Evolutionary conservation across 2,329 filamentous ascomycete genomes (phyloP).

Genomic region (Fusarium heterosporum): DNA sequence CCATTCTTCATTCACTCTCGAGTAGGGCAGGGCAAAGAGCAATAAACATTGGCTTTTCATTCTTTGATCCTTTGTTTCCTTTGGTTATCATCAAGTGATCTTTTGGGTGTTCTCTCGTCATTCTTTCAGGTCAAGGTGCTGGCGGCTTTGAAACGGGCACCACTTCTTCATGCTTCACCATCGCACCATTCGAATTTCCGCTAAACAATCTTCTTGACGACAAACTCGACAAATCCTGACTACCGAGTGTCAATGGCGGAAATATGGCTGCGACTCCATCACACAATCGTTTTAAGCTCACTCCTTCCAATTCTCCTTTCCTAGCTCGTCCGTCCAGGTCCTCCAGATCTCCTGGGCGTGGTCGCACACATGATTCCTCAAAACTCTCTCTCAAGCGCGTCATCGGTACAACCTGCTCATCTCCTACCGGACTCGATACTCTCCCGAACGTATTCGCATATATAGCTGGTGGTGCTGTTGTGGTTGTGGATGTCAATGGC

Average conservation of each 20-base stretch:
- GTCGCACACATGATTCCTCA: conserved; percentile 64
- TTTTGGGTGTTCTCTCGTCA: conserved; percentile 1
- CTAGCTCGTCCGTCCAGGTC: conserved; percentile 69
- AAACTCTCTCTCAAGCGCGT: conserved; percentile 83
- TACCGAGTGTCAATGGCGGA: conserved; percentile 61
- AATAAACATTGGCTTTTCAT: conserved; percentile 17
- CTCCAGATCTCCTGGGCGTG: conserved; percentile 71
- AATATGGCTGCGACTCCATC: conserved; percentile 69
- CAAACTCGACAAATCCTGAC: conserved; percentile 23
- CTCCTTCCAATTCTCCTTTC: conserved; percentile 82
- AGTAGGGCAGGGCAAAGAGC: not conserved
- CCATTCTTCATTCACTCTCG: conserved; percentile 11
- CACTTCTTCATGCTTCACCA: conserved; percentile 29
- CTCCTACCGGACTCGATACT: conserved; percentile 87
- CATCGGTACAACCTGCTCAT: conserved; percentile 88
- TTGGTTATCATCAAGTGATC: conserved; percentile 1
- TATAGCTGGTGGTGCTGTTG: conserved; percentile 92
- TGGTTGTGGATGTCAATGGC: conserved; percentile 83
- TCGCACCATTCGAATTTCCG: conserved; percentile 15
- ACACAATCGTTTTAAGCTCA: conserved; percentile 73
- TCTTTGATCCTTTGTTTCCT: conserved; percentile 12
- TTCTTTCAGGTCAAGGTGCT: conserved; percentile 4
- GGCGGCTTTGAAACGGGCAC: conserved; percentile 5
- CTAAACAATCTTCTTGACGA: conserved; percentile 15
- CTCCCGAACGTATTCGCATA: conserved; percentile 86